Base-by-base conservation (phyloP, 441 rosid genomes). In the Arabidopsis hybrid region DNA sequence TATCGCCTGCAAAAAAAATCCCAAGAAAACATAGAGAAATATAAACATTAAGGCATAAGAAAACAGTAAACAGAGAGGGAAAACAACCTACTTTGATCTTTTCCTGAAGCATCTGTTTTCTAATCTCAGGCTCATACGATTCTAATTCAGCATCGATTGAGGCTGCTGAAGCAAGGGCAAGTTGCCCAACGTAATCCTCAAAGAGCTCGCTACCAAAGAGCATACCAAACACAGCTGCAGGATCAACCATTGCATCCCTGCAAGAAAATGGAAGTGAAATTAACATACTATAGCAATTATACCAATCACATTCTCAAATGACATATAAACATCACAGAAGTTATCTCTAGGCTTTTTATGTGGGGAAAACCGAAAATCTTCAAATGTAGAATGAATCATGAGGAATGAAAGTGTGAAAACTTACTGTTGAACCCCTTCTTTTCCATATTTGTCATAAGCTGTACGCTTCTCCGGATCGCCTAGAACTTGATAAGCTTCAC, bases 161-260 rank as follows among this genome's bases (percentile, higher is more conserved):
- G 8, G 92, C 77, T 74, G 87, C 21, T 39, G 90, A 77, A 67
- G 97, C 97, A 81, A 96, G 71, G 4, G 97, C 94, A 75, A 95
- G 93, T 80, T 93, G 89, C 16, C 99, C 98, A 73, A 93, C 64
- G 64, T 93, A 95, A 67, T 95, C 99, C 78, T 95, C 99, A 79
- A 95, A 95, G 64, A 53, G 79, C 42, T 95, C 97, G 46, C 98
- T 93, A 46, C 98, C 99, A 60, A 95, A 95, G 51, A 91, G 85
- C 99, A 95, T 95, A 56, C 99, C 99, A 77, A 95, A 95, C 10
- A 95, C 97, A 60, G 93, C 83, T 45, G 97, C 73, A 80, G 99
- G 94, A 55, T 96, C 98, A 76, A 91, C 69, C 97, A 96, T 96
- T 62, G 87, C 65, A 21, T 89, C 96, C 84, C 99, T 96, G 71